phyloP scores from a whole-genome alignment of 768 basidiomycete species.

The Nidularia pulvinata region DNA sequence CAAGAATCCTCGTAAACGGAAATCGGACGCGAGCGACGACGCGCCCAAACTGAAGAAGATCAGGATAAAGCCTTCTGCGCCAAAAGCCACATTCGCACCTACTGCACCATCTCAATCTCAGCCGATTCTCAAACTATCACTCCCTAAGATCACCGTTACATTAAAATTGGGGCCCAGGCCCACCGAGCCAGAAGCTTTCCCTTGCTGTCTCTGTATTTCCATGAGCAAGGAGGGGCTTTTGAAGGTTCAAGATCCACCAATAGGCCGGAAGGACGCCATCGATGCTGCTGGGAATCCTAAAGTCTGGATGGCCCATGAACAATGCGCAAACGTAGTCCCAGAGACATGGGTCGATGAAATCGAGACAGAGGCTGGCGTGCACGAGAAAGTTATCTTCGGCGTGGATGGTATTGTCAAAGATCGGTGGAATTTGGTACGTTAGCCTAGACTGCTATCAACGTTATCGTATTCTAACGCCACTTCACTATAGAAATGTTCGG shows the following conservation, averaged over 20 bases:
- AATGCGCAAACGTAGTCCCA: constrained; percentile 80
- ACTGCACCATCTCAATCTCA: constrained; percentile 7
- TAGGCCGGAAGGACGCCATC: constrained; percentile 48
- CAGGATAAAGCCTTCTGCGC: constrained; percentile 33
- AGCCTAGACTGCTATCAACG: neutral
- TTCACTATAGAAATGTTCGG: constrained; percentile 78
- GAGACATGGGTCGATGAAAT: constrained; percentile 91
- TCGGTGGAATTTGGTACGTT: constrained; percentile 87
- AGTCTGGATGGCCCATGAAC: constrained; percentile 77
- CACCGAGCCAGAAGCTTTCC: constrained; percentile 51
- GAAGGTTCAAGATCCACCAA: constrained; percentile 68
- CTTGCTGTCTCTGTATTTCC: constrained; percentile 72
- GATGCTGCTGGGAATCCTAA: constrained; percentile 44
- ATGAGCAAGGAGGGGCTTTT: constrained; percentile 52
- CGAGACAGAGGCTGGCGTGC: constrained; percentile 36
- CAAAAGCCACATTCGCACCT: constrained; percentile 9
- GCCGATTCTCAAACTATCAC: constrained; percentile 8
- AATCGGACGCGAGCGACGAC: constrained; percentile 30
- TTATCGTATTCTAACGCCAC: constrained; percentile 2
- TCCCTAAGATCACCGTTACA: constrained; percentile 51
- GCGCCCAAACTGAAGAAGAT: constrained; percentile 48
- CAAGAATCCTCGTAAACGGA: constrained; percentile 39
- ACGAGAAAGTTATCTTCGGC: constrained; percentile 70
- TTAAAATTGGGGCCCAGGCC: constrained; percentile 70
- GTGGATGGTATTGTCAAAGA: constrained; percentile 89